Evolutionary conservation across 441 rosid genomes (phyloP), one percentile per base, ranked within the genome.

Genomic region (Pelargonium fulgidum): DNA sequence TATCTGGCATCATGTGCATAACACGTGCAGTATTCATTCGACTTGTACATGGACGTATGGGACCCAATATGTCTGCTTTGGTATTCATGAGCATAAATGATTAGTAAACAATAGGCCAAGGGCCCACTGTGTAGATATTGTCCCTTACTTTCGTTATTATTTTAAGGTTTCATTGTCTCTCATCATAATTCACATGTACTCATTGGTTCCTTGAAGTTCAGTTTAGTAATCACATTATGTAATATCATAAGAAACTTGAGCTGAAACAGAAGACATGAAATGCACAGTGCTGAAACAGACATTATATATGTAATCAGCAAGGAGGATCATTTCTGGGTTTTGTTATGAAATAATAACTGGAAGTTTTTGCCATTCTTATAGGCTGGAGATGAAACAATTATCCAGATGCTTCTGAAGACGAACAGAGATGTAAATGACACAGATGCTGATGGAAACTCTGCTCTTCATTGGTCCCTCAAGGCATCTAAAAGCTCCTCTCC

Each of bases 321-420:
- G 4, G 13, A 14, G 26, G 26, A 44, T 52, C 39, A 54, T 24
- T 42, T 66, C 7, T 24, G 62, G 26, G 45, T 56, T 69, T 48
- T 50, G 10, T 24, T 66, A 10, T 69, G 50, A 72, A 64, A 70
- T 62, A 22, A 22, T 22, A 66, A 63, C 16, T 13, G 20, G 19
- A 24, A 64, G 61, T 63, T 41, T 75, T 33, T 20, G 52, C 70
- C 50, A 26, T 70, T 70, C 64, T 70, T 68, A 36, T 72, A 92
- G 97, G 92, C 84, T 39, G 89, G 87, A 76, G 96, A 92, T 75
- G 94, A 85, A 83, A 85, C 81, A 58, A 76, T 92, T 7, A 65
- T 85, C 71, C 82, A 88, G 74, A 78, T 89, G 78, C 89, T 89
- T 73, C 67, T 92, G 72, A 85, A 86, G 83, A 81, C 85, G 41